Base-by-base conservation (phyloP, 768 basidiomycete genomes). In the Steccherinum ochraceum region DNA sequence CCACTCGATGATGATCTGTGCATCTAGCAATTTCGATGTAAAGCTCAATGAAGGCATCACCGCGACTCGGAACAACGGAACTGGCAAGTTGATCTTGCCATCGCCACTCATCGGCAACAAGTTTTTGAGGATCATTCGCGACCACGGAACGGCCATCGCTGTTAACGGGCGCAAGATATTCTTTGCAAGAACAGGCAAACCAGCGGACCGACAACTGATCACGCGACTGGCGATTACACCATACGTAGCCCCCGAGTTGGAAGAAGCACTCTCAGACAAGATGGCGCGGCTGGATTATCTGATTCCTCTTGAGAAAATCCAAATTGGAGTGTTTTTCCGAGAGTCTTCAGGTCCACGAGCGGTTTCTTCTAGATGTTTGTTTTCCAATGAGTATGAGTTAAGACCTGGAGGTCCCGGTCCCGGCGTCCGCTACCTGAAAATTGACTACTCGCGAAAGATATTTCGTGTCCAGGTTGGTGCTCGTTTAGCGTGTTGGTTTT, bases 321-420 rank as follows among this genome's bases (percentile, higher is more conserved):
- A 90, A 63, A 82, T 89, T 54, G 88, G 89, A 20, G 56, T 76
- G 25, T 77, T 77, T 61, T 79, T 76, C 57, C 70, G 73, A 18
- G 50, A 52, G 5, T 49, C 58, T 12, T 42, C 52, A 44, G 50
- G 50, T 50, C 35, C 50, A 55, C 52, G 19, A 53, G 27, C 60
- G 62, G 46, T 48, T 52, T 53, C n/a, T n/a, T n/a, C n/a, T n/a
- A n/a, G n/a, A 10, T 63, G 58, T 1, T 59, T 52, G 2, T 91
- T 86, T 62, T 89, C 86, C 0, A 67, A 81, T 3, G 89, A 91
- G 65, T 88, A 81, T 77, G 78, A 85, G 49, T 65, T 72, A 40
- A 68, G 78, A 39, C 81, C 78, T 35, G 53, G 58, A 5, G 55
- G 70, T 41, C 56, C 56, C 11, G 73, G 78, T 27, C 70, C 74